Base-by-base conservation (phyloP, 192 early-diverging fungal genomes). In the Dispira parvispora region DNA sequence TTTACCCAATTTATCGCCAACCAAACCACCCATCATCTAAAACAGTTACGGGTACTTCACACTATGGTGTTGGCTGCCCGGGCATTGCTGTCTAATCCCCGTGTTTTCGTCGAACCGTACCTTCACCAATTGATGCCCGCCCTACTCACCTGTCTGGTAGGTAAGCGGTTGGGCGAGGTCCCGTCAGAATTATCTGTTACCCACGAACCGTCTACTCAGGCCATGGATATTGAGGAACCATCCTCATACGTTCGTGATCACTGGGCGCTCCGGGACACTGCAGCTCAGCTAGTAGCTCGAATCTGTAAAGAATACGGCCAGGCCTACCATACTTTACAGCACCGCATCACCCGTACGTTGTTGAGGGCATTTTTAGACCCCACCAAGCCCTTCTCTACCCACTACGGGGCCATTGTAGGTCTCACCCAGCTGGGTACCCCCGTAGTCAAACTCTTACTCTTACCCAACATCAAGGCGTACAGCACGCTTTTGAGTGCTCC, bases 101-200 rank as follows among this genome's bases (percentile, higher is more conserved):
- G 91, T 65, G 65, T 96, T 8, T 91, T 89, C 78, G 73, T 94
- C 6, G 96, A 99, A 65, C 92, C 96, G 54, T 92, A 98, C 46
- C 64, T 99, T 45, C 94, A 99, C 71, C 92, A 96, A 80, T 75
- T 99, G 11, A 87, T 98, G 47, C 94, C 95, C 13, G 80, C 86
- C 6, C 82, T 98, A 43, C 71, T 99, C 49, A 92, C 97, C 14
- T 97, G 92, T 64, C 73, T 96, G 27, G 90, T 98, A 10, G 85
- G 85, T 63, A 90, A 90, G 63, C 70, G 82, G 32, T 72, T 99
- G 26, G 84, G 87, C 32, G 80, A 83, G 52, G 68, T 66, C 52
- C 18, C 18, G 25, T 11, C 26, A 8, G 32, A 26, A 11, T 23
- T 23, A 8, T 18, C 49, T 20, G 14, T 12, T 21, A 28, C 53